Conservation (phyloP, 176 grass and related monocot species). For the Canna indica region DNA sequence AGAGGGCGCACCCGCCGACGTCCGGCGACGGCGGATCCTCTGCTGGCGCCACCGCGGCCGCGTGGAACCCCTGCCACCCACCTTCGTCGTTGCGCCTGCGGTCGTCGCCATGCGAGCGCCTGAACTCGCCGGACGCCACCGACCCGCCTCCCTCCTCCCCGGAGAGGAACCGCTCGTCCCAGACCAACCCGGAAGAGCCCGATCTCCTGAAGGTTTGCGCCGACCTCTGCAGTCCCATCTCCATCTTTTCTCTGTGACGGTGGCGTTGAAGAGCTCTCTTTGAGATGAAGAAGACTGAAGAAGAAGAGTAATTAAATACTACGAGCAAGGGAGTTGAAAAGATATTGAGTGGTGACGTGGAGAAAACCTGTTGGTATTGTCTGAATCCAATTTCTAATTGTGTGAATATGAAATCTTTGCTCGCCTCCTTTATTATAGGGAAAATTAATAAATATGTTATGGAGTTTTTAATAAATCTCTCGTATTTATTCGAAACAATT, state of each 20-base stretch:
- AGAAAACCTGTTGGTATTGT: too few relatives aligned
- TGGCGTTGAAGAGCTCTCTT: too few relatives aligned
- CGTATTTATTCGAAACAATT: too few relatives aligned
- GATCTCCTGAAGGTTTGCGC: conserved; percentile 51
- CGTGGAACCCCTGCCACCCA: conserved; percentile 22
- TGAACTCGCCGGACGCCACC: conserved; percentile 27
- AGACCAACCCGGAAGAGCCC: conserved; percentile 61
- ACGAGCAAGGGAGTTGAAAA: too few relatives aligned
- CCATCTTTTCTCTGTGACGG: conserved; percentile 13
- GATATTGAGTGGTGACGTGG: too few relatives aligned
- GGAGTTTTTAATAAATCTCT: too few relatives aligned
- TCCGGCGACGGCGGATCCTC: conserved; percentile 39
- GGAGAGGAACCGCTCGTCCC: conserved; percentile 40
- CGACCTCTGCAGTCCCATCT: conserved; percentile 57
- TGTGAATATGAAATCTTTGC: too few relatives aligned
- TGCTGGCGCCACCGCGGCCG: conserved; percentile 15
- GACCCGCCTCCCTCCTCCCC: neutral
- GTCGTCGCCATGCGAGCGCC: conserved; percentile 32
- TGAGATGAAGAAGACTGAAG: too few relatives aligned
- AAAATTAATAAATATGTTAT: too few relatives aligned
- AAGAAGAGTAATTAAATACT: too few relatives aligned
- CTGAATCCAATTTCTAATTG: too few relatives aligned
- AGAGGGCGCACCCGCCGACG: conserved; percentile 38
- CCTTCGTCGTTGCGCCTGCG: neutral
- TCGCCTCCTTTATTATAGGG: too few relatives aligned